Evolutionary conservation across 2,329 filamentous ascomycete genomes (phyloP).

Genomic region (Karstenula rhodostoma): DNA sequence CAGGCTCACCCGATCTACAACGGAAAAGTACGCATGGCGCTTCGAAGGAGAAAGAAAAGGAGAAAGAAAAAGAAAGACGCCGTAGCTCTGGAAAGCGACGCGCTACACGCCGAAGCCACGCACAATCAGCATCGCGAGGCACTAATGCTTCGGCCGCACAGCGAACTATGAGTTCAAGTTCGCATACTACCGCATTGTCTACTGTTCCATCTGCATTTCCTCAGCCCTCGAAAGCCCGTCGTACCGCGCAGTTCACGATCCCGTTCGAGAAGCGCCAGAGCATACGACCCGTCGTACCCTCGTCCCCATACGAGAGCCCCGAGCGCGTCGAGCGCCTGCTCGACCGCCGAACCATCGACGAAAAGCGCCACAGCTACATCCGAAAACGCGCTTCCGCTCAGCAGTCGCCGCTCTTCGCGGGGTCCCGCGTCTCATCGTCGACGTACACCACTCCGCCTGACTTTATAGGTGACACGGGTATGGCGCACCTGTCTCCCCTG

Average conservation of each 20-base stretch:
- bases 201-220: slow-evolving; percentile 50
- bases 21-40: slow-evolving; percentile 34
- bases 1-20: slow-evolving; percentile 37
- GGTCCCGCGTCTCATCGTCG: slow-evolving; percentile 41
- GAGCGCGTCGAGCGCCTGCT: slow-evolving; percentile 20
- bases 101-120: slow-evolving; percentile 37
- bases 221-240: slow-evolving; percentile 36
- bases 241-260: slow-evolving; percentile 36
- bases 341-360: slow-evolving; percentile 49
- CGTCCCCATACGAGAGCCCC: slow-evolving; percentile 40
- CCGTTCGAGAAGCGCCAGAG: slow-evolving; percentile 48
- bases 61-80: slow-evolving; percentile 34
- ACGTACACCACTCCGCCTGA: slow-evolving; percentile 36
- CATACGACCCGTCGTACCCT: slow-evolving; percentile 50
- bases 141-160: slow-evolving; percentile 35
- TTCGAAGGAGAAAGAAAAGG: slow-evolving; percentile 30
- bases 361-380: slow-evolving; percentile 54
- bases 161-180: slow-evolving; percentile 46
- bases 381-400: slow-evolving; percentile 50
- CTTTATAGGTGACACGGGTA: slow-evolving; percentile 24
- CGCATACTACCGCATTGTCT: slow-evolving; percentile 50
- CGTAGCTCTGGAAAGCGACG: slow-evolving; percentile 38
- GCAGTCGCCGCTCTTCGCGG: slow-evolving; percentile 51
- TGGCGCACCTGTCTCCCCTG: slow-evolving; percentile 16
- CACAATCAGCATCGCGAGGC: slow-evolving; percentile 38